Conservation (phyloP, 1,139 yeast species). For the Sugiyamaella pinicola region DNA sequence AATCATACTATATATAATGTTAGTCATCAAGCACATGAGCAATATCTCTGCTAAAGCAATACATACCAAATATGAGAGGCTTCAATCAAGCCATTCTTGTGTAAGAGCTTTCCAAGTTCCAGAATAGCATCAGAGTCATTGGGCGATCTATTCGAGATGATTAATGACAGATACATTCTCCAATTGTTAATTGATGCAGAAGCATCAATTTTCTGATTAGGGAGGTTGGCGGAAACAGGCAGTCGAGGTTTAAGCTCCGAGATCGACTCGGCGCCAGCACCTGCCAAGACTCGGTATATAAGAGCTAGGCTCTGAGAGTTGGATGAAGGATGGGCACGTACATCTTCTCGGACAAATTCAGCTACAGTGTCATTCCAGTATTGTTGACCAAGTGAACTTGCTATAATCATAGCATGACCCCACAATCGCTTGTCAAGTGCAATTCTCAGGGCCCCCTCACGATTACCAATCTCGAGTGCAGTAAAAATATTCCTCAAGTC, state of each 20-base stretch:
- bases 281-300: conserved; percentile 65
- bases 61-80: conserved; percentile 41
- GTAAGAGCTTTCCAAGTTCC: conserved; percentile 41
- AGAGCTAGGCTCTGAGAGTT: conserved; percentile 60
- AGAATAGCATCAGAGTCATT: conserved; percentile 40
- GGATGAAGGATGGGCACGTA: conserved; percentile 37
- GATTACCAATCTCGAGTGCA: conserved; percentile 61
- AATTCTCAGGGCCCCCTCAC: conserved; percentile 63
- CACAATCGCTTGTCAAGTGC: conserved; percentile 70
- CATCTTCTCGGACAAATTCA: conserved; percentile 51
- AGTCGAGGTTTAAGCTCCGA: conserved; percentile 46
- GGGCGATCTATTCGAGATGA: conserved; percentile 40
- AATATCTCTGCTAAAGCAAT: neutral
- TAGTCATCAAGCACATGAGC: neutral
- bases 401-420: conserved; percentile 74
- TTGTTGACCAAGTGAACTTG: conserved; percentile 65
- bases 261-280: conserved; percentile 59
- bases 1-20: conserved; percentile 27
- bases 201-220: conserved; percentile 6
- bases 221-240: conserved; percentile 32
- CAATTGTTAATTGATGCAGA: conserved; percentile 36
- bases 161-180: conserved; percentile 40
- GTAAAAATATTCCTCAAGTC: conserved; percentile 39
- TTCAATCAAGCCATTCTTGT: conserved; percentile 36
- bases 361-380: conserved; percentile 62